These are phyloP conservation scores for Rubroshorea leprosula DNA, from an alignment of 345 rosid genomes.

Conservation along the genomic window DNA sequence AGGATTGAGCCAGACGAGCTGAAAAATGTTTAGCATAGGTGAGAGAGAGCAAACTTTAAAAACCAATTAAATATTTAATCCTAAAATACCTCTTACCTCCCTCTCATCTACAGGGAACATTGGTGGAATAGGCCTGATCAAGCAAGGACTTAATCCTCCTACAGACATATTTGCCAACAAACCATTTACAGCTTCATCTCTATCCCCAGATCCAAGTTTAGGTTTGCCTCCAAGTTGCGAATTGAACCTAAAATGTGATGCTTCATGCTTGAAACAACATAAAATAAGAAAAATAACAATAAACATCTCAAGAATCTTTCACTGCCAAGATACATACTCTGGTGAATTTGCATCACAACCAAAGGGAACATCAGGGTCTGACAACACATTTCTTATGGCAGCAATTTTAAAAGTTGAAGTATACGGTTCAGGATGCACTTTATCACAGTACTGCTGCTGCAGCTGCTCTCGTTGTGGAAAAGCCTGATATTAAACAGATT, in stretches of 20 bases:
- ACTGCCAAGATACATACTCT: constrained; percentile 49
- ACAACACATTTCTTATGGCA: constrained; percentile 53
- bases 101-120: constrained; percentile 67
- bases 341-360: constrained; percentile 67
- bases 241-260: constrained; percentile 56
- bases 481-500: constrained; percentile 29
- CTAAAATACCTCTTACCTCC: constrained; percentile 44
- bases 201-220: constrained; percentile 84
- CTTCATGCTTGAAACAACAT: constrained; percentile 18
- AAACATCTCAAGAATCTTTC: constrained; percentile 7
- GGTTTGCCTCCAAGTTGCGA: constrained; percentile 61
- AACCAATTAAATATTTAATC: constrained; percentile 1
- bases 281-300: not conserved
- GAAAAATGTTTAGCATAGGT: constrained; percentile 20
- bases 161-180: constrained; percentile 42
- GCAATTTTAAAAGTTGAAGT: constrained; percentile 30
- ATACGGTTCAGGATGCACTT: constrained; percentile 43
- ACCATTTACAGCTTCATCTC: constrained; percentile 59
- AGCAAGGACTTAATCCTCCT: constrained; percentile 59
- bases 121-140: constrained; percentile 88
- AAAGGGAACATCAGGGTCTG: constrained; percentile 78
- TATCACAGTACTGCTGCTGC: constrained; percentile 56
- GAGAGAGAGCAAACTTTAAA: constrained; percentile 8
- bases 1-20: constrained; percentile 91
- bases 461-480: constrained; percentile 68